Evolutionary conservation across 768 basidiomycete species (phyloP).

Genomic region (Amanita phalloides): DNA sequence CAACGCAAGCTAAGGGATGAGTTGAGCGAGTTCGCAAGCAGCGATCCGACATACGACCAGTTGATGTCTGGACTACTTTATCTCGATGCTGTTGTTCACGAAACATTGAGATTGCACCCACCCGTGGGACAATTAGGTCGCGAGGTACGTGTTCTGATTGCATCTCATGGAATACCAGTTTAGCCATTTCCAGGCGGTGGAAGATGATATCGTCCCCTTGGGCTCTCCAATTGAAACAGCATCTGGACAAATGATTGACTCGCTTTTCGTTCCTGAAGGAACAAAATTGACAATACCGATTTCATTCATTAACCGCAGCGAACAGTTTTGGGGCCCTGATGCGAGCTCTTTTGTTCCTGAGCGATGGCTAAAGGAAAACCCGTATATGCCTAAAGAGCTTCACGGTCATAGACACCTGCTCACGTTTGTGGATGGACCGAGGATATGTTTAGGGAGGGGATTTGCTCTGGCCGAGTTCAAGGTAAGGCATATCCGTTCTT

Average conservation of each 20-base stretch:
- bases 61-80: constrained; percentile 32
- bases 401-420: constrained; percentile 28
- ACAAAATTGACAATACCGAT: constrained; percentile 26
- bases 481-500: background rate
- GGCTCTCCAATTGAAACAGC: constrained; percentile 17
- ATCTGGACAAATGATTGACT: constrained; percentile 18
- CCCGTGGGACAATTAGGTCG: constrained; percentile 18
- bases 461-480: constrained; percentile 20
- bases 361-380: constrained; percentile 26
- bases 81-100: constrained; percentile 30
- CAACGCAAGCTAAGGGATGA: constrained; percentile 13
- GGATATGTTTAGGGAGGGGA: constrained; percentile 30
- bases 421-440: constrained; percentile 34
- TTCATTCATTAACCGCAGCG: constrained; percentile 25
- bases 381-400: constrained; percentile 18
- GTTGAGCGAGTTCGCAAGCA: constrained; percentile 6
- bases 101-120: constrained; percentile 27
- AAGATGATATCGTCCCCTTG: constrained; percentile 29
- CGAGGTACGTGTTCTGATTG: constrained; percentile 13
- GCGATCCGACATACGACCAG: constrained; percentile 30
- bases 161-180: background rate
- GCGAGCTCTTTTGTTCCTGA: constrained; percentile 31
- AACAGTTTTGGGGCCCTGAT: constrained; percentile 31
- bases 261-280: constrained; percentile 23
- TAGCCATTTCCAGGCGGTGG: constrained; percentile 16